Evolutionary conservation across 2,329 filamentous ascomycete species (phyloP).

Genomic region (Geoglossum cookeanum): DNA sequence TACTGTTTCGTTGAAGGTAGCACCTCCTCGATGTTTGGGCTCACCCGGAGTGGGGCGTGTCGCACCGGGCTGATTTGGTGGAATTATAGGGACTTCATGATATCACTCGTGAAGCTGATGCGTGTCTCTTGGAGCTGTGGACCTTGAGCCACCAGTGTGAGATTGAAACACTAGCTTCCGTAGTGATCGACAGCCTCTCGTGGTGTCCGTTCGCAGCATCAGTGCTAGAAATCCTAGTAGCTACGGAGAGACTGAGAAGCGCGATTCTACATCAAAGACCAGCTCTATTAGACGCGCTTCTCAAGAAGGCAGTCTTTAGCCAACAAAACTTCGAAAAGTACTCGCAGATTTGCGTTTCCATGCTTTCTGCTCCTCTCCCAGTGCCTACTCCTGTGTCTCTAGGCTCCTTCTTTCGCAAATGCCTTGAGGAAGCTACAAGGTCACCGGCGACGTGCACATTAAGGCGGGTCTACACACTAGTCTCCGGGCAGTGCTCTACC

Average conservation of each 20-base stretch:
- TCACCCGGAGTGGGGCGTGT: neutral
- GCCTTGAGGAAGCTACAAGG: neutral
- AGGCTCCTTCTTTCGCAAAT: neutral
- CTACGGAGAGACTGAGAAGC: slow-evolving; percentile 12
- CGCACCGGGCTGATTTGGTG: neutral
- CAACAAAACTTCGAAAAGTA: slow-evolving; percentile 15
- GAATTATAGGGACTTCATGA: slow-evolving; percentile 16
- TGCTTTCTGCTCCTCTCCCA: neutral
- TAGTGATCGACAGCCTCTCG: slow-evolving; percentile 29
- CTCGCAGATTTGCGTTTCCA: neutral
- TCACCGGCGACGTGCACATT: slow-evolving; percentile 12
- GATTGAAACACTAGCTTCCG: slow-evolving; percentile 24
- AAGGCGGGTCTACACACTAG: slow-evolving; percentile 16
- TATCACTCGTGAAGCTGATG: slow-evolving; percentile 9
- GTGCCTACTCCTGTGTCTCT: neutral
- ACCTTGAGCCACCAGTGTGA: slow-evolving; percentile 30
- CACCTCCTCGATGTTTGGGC: slow-evolving; percentile 5
- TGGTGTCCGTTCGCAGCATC: slow-evolving; percentile 31
- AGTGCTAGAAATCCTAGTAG: slow-evolving; percentile 26
- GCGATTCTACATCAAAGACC: slow-evolving; percentile 16
- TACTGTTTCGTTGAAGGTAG: slow-evolving; percentile 30
- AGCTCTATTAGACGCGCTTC: slow-evolving; percentile 16
- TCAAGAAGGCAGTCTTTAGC: slow-evolving; percentile 17
- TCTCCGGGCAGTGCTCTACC: slow-evolving; percentile 15
- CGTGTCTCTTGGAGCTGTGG: slow-evolving; percentile 23